Evolutionary conservation across 129 eudicot genomes (phyloP).

Genomic region (Rutidosis leptorrhynchoides): DNA sequence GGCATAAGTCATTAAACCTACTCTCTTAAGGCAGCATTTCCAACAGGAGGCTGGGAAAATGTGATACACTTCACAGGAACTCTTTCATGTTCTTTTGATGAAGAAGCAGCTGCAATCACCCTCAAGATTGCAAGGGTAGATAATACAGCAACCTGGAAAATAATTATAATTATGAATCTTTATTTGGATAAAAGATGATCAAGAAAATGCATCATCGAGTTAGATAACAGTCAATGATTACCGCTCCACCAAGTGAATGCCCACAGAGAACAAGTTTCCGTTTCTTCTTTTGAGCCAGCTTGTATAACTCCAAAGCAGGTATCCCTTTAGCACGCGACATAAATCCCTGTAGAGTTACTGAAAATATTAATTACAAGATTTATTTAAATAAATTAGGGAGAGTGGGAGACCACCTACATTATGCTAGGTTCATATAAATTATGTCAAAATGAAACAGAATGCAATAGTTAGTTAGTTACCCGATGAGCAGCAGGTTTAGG

Average conservation of each 20-base stretch:
- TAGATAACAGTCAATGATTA: constrained; percentile 38
- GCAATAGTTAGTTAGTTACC: constrained; percentile 51
- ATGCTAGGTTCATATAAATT: neutral
- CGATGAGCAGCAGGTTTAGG: constrained; percentile 96
- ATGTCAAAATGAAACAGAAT: constrained; percentile 2
- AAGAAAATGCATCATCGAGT: neutral
- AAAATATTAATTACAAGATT: constrained; percentile 15
- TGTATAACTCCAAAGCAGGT: constrained; percentile 93
- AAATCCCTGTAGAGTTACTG: constrained; percentile 58
- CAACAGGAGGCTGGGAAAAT: constrained; percentile 99
- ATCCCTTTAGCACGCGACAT: constrained; percentile 99
- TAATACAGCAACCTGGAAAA: constrained; percentile 83
- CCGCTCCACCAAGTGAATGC: constrained; percentile 99
- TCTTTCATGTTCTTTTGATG: constrained; percentile 76
- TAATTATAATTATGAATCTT: constrained; percentile 3
- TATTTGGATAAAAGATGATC: neutral
- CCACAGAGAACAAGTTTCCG: constrained; percentile 95
- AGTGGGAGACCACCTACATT: constrained; percentile 4
- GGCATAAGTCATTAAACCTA: constrained; percentile 35
- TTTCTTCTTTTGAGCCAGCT: constrained; percentile 93
- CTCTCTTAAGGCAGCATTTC: constrained; percentile 99
- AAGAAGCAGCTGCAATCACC: constrained; percentile 69
- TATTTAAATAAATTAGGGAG: constrained; percentile 6
- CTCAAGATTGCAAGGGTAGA: constrained; percentile 96
- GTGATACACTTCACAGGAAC: constrained; percentile 95